Conservation (phyloP, 2,329 filamentous ascomycete genomes). For the Tolypocladium endophyticum region DNA sequence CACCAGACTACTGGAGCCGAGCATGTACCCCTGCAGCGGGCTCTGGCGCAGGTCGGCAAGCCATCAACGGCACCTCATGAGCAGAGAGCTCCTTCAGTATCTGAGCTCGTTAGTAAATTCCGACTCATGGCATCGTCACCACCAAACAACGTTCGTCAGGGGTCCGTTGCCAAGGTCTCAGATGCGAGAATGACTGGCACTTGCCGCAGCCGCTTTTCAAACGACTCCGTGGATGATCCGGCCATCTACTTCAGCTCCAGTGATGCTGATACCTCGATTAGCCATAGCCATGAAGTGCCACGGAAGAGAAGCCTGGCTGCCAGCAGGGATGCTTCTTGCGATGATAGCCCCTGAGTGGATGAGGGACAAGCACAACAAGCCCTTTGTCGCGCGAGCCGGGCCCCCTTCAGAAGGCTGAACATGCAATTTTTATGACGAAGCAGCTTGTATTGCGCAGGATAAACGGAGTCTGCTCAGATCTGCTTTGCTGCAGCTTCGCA, state of each 20-base stretch:
- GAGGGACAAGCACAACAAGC: neutral
- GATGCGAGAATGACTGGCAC: conserved; percentile 1
- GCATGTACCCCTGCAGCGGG: neutral
- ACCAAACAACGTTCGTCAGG: neutral
- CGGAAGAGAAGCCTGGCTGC: neutral
- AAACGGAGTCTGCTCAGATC: conserved; percentile 1
- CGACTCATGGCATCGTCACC: conserved; percentile 9
- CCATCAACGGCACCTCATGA: neutral
- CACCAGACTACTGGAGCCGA: neutral
- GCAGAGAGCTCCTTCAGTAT: conserved; percentile 10
- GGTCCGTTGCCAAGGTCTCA: neutral
- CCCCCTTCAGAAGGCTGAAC: neutral
- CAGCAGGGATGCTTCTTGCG: neutral
- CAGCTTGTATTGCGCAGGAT: conserved; percentile 4
- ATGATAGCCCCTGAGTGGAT: neutral
- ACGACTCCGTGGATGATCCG: conserved; percentile 3
- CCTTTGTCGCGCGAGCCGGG: neutral
- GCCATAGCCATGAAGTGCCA: neutral
- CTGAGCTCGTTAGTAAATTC: conserved; percentile 14
- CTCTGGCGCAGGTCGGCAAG: neutral
- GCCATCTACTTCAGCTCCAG: neutral
- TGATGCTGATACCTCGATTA: neutral
- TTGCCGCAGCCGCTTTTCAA: conserved; percentile 4
- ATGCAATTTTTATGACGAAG: neutral
- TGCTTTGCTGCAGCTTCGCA: neutral